A percentile compares a stretch with the other conserved stretches of the same genome.
Evolutionary conservation across 1,284 basidiomycete genomes (phyloP).

Genomic region (Pseudozyma tsukubaensis): DNA sequence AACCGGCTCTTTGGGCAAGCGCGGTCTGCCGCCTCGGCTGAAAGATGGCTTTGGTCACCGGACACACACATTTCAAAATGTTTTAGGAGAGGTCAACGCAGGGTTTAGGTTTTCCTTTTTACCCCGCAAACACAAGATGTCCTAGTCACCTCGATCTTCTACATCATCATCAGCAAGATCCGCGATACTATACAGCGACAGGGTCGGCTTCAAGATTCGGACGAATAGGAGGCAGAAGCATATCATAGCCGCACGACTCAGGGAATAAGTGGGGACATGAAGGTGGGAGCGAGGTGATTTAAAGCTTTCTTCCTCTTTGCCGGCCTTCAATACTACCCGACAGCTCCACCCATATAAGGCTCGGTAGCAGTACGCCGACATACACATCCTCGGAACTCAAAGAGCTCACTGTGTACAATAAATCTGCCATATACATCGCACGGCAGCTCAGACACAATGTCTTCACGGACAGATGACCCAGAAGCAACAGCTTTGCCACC

Average conservation of each 20-base stretch:
- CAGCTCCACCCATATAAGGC: no score
- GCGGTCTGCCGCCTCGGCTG: neutral
- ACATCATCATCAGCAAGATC: neutral
- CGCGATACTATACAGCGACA: neutral
- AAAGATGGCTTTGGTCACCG: neutral
- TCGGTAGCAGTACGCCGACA: no score
- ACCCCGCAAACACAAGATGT: neutral
- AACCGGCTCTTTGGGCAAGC: neutral
- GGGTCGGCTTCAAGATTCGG: neutral
- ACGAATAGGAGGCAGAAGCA: no score
- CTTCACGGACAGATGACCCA: conserved; percentile 1
- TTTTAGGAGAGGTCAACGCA: neutral
- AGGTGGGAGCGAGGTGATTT: no score
- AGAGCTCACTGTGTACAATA: no score
- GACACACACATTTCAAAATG: neutral
- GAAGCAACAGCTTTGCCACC: conserved; percentile 2
- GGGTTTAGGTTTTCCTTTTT: neutral
- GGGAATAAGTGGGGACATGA: no score
- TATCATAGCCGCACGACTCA: no score
- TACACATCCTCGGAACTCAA: no score
- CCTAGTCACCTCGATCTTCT: neutral
- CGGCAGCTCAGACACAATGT: neutral
- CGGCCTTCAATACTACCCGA: no score
- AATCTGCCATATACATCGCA: neutral
- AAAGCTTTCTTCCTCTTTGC: no score